These are phyloP conservation scores for Solanum hybrid DNA, from an alignment of 305 asterid species.

Conservation along the genomic window DNA sequence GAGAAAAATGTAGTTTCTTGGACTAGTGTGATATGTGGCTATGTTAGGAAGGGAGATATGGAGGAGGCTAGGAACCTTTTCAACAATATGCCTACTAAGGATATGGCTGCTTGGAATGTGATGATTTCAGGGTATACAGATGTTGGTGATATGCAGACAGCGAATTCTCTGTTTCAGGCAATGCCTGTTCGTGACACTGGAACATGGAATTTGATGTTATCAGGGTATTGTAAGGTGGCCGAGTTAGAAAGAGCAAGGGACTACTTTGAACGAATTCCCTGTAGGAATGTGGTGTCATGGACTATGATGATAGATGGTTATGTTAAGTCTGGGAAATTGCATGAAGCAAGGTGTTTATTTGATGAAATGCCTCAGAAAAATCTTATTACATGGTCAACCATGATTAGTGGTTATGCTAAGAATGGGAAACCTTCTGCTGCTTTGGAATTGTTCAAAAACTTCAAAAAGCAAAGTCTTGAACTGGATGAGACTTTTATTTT, in stretches of 20 bases:
- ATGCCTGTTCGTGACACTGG: constrained; percentile 4
- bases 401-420: constrained; percentile 7
- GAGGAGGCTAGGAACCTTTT: constrained; percentile 7
- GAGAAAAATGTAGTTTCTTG: constrained; percentile 13
- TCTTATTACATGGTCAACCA: constrained; percentile 13
- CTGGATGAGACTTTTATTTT: constrained; percentile 5
- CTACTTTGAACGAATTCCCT: constrained; percentile 8
- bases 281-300: constrained; percentile 17
- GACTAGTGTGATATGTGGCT: constrained; percentile 14
- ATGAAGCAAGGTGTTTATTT: background rate
- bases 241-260: background rate
- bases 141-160: background rate
- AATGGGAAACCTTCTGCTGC: constrained; percentile 11
- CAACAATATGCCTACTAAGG: constrained; percentile 4
- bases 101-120: constrained; percentile 7
- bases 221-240: constrained; percentile 8
- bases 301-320: constrained; percentile 17
- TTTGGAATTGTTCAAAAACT: constrained; percentile 4
- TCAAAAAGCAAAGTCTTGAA: background rate
- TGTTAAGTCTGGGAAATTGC: constrained; percentile 3
- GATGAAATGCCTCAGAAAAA: constrained; percentile 9
- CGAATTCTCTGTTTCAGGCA: background rate
- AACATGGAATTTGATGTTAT: constrained; percentile 7
- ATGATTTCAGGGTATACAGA: constrained; percentile 3
- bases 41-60: constrained; percentile 8